phyloP scores from a whole-genome alignment of 148 eudicot genomes.

The Salicornia ramosissima region DNA sequence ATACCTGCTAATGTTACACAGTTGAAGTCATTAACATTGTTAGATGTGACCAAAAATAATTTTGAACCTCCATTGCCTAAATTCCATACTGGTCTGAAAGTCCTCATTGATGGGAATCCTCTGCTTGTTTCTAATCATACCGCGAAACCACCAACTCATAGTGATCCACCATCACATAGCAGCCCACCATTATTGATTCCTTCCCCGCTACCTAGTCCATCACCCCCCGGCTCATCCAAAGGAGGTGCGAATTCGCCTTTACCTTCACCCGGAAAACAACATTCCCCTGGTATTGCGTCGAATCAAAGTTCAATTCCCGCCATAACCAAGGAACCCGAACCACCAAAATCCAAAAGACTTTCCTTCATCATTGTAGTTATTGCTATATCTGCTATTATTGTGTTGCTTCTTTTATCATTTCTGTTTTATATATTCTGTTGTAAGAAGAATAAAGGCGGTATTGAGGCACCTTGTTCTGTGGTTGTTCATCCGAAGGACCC shows the following conservation, averaged over 20 bases:
- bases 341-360: conserved; percentile 21
- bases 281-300: conserved; percentile 21
- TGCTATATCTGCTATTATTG: conserved; percentile 20
- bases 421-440: conserved; percentile 26
- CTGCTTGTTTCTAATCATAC: conserved; percentile 23
- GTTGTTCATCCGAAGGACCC: conserved; percentile 54
- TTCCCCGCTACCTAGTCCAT: conserved; percentile 23
- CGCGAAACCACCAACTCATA: conserved; percentile 22
- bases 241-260: conserved; percentile 22
- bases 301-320: conserved; percentile 16
- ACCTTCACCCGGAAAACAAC: conserved; percentile 12
- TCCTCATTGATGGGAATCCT: conserved; percentile 50
- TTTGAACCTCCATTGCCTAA: conserved; percentile 59
- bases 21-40: conserved; percentile 46
- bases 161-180: conserved; percentile 21
- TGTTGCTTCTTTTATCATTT: conserved; percentile 25
- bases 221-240: conserved; percentile 19
- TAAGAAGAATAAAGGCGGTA: conserved; percentile 31
- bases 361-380: conserved; percentile 25
- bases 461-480: conserved; percentile 28
- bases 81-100: conserved; percentile 37
- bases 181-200: conserved; percentile 18
- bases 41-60: conserved; percentile 53
- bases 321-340: background rate
- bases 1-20: conserved; percentile 45